These are phyloP conservation scores for Fusarium aywerte DNA, from an alignment of 2,329 filamentous ascomycete genomes.

Conservation along the genomic window DNA sequence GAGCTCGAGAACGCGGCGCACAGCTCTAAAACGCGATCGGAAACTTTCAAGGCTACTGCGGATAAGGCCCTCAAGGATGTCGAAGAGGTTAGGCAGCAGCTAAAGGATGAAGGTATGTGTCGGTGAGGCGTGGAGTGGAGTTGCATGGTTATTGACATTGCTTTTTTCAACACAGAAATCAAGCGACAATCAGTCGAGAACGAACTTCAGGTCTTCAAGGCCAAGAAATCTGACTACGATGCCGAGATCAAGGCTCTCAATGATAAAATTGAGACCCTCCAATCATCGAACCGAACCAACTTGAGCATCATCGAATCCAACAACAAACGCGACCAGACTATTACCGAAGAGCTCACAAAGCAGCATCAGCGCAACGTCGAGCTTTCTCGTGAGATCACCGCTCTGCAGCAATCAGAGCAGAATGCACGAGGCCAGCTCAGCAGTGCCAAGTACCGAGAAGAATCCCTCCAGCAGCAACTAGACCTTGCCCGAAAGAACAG, in stretches of 20 bases:
- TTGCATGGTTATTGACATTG: slow-evolving; percentile 20
- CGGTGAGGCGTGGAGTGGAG: slow-evolving; percentile 6
- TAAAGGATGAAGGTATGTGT: slow-evolving; percentile 80
- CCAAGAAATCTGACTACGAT: slow-evolving; percentile 77
- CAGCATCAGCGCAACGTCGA: slow-evolving; percentile 90
- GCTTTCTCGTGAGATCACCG: slow-evolving; percentile 82
- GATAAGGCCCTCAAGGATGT: slow-evolving; percentile 88
- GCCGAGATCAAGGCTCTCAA: slow-evolving; percentile 81
- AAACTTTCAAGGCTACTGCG: slow-evolving; percentile 81
- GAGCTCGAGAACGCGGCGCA: slow-evolving; percentile 92
- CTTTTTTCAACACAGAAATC: slow-evolving; percentile 69
- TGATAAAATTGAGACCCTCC: slow-evolving; percentile 84
- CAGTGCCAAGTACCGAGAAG: slow-evolving; percentile 88
- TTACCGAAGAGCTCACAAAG: slow-evolving; percentile 85
- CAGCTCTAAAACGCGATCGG: slow-evolving; percentile 82
- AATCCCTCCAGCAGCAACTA: slow-evolving; percentile 89
- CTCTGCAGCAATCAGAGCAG: slow-evolving; percentile 85
- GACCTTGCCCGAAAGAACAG: slow-evolving; percentile 88
- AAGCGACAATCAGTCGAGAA: slow-evolving; percentile 79
- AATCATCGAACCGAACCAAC: slow-evolving; percentile 92
- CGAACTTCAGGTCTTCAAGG: slow-evolving; percentile 81
- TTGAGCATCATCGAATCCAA: slow-evolving; percentile 90
- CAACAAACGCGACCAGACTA: slow-evolving; percentile 83
- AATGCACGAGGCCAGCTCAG: slow-evolving; percentile 81
- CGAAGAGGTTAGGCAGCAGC: slow-evolving; percentile 81